phyloP scores from a whole-genome alignment of 2,329 filamentous ascomycete genomes.

The Diaporthe destruens region DNA sequence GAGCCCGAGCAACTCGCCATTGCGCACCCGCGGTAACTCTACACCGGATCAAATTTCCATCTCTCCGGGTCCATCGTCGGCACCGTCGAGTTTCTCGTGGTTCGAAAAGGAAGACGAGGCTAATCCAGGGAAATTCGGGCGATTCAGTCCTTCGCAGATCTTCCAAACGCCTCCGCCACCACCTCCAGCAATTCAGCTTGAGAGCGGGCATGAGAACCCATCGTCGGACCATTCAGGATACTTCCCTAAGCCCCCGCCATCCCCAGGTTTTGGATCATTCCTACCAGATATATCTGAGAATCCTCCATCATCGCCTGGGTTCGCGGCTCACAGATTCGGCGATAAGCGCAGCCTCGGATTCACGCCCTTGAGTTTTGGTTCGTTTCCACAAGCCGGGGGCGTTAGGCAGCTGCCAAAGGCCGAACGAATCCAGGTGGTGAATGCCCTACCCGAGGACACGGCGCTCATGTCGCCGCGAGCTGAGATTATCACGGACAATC shows the following conservation, averaged over 20 bases:
- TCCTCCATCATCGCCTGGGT: constrained; percentile 61
- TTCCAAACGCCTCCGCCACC: constrained; percentile 54
- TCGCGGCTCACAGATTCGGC: constrained; percentile 56
- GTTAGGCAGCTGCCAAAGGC: constrained; percentile 40
- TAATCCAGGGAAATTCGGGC: constrained; percentile 55
- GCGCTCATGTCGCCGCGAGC: constrained; percentile 78
- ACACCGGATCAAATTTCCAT: constrained; percentile 64
- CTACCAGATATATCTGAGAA: constrained; percentile 45
- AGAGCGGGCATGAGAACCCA: constrained; percentile 47
- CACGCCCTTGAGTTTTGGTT: constrained; percentile 45
- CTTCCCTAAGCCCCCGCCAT: constrained; percentile 45
- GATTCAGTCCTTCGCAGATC: constrained; percentile 54
- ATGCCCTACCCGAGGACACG: constrained; percentile 60
- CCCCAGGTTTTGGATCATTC: constrained; percentile 45
- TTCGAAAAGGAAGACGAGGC: constrained; percentile 61
- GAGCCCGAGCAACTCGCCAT: constrained; percentile 58
- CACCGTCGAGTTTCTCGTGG: constrained; percentile 74
- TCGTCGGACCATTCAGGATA: constrained; percentile 40
- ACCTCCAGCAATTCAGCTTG: constrained; percentile 54
- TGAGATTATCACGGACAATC: constrained; percentile 79
- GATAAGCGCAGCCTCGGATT: constrained; percentile 54
- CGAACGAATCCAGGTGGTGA: constrained; percentile 53
- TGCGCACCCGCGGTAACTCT: constrained; percentile 65
- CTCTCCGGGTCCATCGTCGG: constrained; percentile 75
- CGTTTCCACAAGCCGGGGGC: constrained; percentile 17